phyloP scores from a whole-genome alignment of 495 filamentous ascomycete genomes.

The Pyrenopolyporus hunteri region DNA sequence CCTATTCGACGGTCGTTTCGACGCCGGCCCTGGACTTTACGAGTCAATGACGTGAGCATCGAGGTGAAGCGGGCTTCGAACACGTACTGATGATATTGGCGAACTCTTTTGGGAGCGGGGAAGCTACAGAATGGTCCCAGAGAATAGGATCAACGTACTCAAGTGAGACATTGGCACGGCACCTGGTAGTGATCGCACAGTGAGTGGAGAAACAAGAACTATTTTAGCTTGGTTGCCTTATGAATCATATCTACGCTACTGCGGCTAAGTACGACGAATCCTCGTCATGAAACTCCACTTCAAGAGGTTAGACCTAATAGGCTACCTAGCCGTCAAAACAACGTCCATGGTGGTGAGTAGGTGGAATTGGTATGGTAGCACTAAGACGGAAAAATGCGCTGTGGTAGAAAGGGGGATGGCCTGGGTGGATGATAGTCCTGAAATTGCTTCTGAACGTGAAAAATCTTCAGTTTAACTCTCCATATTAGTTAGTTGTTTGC shows the following conservation, averaged over 20 bases:
- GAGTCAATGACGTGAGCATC: neutral
- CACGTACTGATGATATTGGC: neutral
- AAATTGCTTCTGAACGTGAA: too few species aligned
- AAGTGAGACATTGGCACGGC: too few species aligned
- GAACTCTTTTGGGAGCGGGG: neutral
- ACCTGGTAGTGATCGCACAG: neutral
- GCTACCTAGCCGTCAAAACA: neutral
- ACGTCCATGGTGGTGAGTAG: neutral
- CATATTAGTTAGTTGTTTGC: too few species aligned
- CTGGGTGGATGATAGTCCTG: neutral
- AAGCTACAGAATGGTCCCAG: neutral
- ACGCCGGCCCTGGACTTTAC: too few species aligned
- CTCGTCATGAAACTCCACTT: neutral
- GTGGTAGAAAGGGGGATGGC: neutral
- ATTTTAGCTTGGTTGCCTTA: slow-evolving; percentile 1
- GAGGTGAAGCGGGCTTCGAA: neutral
- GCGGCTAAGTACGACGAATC: neutral
- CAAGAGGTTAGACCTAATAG: neutral
- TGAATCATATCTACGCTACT: too few species aligned
- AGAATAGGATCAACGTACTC: neutral
- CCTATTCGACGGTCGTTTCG: neutral
- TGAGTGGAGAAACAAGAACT: neutral
- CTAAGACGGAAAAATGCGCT: neutral
- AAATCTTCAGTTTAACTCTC: too few species aligned
- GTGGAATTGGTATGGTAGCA: neutral